phyloP scores from a whole-genome alignment of 495 filamentous ascomycete genomes.

The Podospora tetraspora region DNA sequence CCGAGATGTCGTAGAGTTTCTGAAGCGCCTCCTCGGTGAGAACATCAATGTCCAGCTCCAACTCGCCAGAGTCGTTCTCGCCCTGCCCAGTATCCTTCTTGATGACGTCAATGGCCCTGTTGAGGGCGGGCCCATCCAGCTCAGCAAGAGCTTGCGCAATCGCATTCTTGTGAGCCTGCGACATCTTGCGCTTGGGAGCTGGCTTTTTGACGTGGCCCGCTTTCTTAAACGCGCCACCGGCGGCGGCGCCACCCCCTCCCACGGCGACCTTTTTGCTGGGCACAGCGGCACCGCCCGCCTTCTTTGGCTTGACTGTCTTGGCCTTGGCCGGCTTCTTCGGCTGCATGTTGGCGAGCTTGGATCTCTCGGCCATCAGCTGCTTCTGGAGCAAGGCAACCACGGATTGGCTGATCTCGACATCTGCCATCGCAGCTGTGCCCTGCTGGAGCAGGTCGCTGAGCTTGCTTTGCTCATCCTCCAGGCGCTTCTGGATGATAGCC shows the following conservation, averaged over 20 bases:
- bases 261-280: constrained; percentile 28
- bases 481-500: constrained; percentile 28
- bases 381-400: constrained; percentile 45
- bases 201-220: constrained; percentile 34
- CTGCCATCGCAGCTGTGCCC: constrained; percentile 59
- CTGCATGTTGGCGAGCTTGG: constrained; percentile 35
- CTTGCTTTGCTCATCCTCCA: constrained; percentile 56
- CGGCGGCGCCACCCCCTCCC: constrained; percentile 25
- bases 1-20: constrained; percentile 71
- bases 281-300: constrained; percentile 23
- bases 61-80: constrained; percentile 73
- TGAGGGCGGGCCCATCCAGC: constrained; percentile 67
- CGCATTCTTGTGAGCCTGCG: constrained; percentile 76
- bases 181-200: constrained; percentile 51
- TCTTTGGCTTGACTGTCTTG: constrained; percentile 40
- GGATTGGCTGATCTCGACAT: constrained; percentile 51
- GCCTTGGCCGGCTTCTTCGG: constrained; percentile 33
- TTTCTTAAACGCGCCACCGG: constrained; percentile 41
- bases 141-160: constrained; percentile 75
- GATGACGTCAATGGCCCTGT: constrained; percentile 81
- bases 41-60: constrained; percentile 87
- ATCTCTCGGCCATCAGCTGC: constrained; percentile 45
- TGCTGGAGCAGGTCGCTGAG: constrained; percentile 62
- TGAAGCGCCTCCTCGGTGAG: constrained; percentile 67
- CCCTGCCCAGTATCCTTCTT: constrained; percentile 77